Evolutionary conservation across 129 eudicot genomes (phyloP).

Genomic region (Centella asiatica): DNA sequence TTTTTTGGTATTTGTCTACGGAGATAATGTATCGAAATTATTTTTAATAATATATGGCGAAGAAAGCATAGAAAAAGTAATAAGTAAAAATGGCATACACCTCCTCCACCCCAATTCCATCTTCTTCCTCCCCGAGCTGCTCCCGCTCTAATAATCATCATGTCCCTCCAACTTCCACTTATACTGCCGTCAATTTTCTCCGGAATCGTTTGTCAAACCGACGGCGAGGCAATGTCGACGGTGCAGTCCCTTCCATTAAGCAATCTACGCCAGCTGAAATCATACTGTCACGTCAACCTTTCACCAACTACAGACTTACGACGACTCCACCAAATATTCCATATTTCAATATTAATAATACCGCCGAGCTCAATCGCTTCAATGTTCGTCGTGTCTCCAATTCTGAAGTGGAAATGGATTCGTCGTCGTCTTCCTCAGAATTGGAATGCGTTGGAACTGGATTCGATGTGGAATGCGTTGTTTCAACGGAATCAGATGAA

Average conservation of each 20-base stretch:
- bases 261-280: neutral
- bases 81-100: constrained; percentile 5
- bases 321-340: neutral
- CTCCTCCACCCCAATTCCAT: neutral
- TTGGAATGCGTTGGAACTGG: constrained; percentile 81
- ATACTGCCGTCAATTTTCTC: constrained; percentile 6
- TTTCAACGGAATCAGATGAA: constrained; percentile 15
- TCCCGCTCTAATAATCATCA: neutral
- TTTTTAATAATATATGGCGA: too few species aligned
- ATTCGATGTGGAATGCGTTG: constrained; percentile 54
- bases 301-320: neutral
- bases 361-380: constrained; percentile 13
- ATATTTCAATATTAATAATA: neutral
- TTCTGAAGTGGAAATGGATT: constrained; percentile 18
- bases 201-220: neutral
- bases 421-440: constrained; percentile 31
- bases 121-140: constrained; percentile 11
- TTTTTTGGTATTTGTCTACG: too few species aligned
- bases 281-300: neutral
- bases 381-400: constrained; percentile 24
- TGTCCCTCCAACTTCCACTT: constrained; percentile 7
- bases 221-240: neutral
- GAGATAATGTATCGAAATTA: too few species aligned
- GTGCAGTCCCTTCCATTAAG: neutral
- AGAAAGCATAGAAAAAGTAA: too few species aligned